Base-by-base conservation (phyloP, 306 rosid genomes). In the Argentina anserina region DNA sequence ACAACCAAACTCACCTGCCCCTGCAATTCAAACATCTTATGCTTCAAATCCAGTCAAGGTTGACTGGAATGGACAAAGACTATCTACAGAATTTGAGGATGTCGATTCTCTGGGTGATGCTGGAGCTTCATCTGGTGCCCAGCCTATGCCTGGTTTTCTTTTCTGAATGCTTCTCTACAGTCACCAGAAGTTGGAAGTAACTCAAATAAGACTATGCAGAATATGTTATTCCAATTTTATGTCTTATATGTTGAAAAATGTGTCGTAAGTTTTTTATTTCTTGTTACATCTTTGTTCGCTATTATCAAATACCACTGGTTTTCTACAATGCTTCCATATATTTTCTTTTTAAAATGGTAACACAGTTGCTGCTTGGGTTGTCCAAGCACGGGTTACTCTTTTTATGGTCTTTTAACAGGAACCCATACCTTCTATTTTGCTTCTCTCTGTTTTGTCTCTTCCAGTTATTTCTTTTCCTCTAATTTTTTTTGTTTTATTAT, bases 121-220 rank as follows among this genome's bases (percentile, higher is more conserved):
- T 42, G 77, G 14, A 66, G 73, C 69, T 76, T 71, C 83, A 14
- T 77, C 83, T 50, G 74, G 75, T 64, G 25, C 23, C 61, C 90
- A 75, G 53, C 72, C 73, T 43, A 29, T 76, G 47, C 65, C 74
- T 75, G 82, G 82, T 72, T n/a, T n/a, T 81, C 87, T 65, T 7
- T 72, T 21, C 72, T 55, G 37, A 72, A 56, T 70, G 56, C 81
- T 45, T 83, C 74, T 82, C 61, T 52, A 41, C 84, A 66, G 73
- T 49, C 79, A 56, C 80, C 72, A 53, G 79, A 78, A 78, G 62
- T 74, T 63, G 56, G 82, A 69, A 85, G 96, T 87, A n/a, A n/a
- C n/a, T n/a, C n/a, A n/a, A n/a, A n/a, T n/a, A 77, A 79, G 61
- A n/a, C 43, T 69, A 56, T 67, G 62, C 64, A 34, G 79, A 46